Evolutionary conservation across 179 eudicot genomes (phyloP), one percentile per base, ranked within the genome.

Genomic region (Silene noctiflora): DNA sequence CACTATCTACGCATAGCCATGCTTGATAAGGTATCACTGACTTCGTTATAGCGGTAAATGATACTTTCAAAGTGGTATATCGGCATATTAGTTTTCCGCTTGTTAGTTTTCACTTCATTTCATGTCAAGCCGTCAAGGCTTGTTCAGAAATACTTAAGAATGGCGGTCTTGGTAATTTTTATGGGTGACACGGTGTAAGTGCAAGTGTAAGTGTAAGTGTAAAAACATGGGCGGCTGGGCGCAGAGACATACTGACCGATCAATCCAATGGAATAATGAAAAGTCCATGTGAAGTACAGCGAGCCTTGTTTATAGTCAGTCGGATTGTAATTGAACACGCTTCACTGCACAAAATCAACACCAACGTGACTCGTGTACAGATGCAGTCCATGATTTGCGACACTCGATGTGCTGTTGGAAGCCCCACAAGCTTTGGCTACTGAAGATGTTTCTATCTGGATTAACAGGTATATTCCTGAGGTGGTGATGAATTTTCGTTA

Each of bases 1-100:
- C 80, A 67, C 74, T 82, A 58, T 78, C 82, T 76, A 78, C 82
- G n/a, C 80, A 76, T 31, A 48, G 60, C 13, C 69, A 27, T 46
- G 42, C 76, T 20, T 81, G 20, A 78, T 31, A 42, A 14, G 31
- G 56, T 60, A 39, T 6, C 33, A 19, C 31, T 12, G 67, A 59
- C 76, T 72, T 56, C 35, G 67, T 33, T 55, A 4, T 55, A 55
- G 59, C n/a, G 17, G n/a, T 4, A 55, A 55, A 4, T n/a, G 59
- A 14, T 5, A 55, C 59, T 55, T 55, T 5, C 59, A 55, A 55
- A 55, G 59, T 17, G 59, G 51, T 55, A 8, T 16, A 16, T 55
- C 20, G 6, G 20, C 4, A 55, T n/a, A 20, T 55, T 55, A 55
- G 59, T 55, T 55, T 44, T 14, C n/a, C n/a, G n/a, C n/a, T n/a